Evolutionary conservation across 345 rosid species (phyloP), one percentile per base, ranked within the genome.

Genomic region (Raphanus raphanistrum): DNA sequence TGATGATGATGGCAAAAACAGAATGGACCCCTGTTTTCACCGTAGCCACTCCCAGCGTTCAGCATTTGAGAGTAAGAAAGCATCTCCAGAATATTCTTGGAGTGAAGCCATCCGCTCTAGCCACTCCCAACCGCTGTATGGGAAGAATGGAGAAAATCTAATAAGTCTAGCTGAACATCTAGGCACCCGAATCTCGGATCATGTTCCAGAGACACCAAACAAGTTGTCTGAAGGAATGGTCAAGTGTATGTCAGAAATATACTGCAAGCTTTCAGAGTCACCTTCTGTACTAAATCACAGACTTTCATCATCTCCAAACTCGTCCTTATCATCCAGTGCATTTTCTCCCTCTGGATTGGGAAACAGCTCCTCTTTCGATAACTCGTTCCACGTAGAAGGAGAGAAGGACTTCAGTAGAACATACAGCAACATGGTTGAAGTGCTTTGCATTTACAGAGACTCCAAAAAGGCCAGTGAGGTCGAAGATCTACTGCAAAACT

Each of bases 291-390:
- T 13, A 52, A n/a, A 52, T 52, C 58, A 52, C 5, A n/a, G 58
- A 52, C 58, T 52, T 52, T 52, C 58, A 15, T 6, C 58, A 6
- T 16, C 43, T 38, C 97, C 58, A 52, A 5, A 52, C 58, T 52
- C 58, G 25, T 52, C 58, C 15, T 52, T 52, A 52, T 52, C 58
- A 52, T 48, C 55, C 8, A 77, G 90, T 63, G 92, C 84, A 74
- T 88, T 85, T 84, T 91, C 99, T 12, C 58, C 9, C 58, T 52
- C 58, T 52, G 58, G 58, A 52, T 5, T 52, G 21, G 58, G 58
- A 52, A 52, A 52, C 21, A 52, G 4, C 58, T 52, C 58, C 58
- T 52, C 58, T n/a, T 48, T 48, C 17, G 55, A 48, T 48, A 13
- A 48, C 17, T 48, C 52, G 2, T 45, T 45, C 52, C 52, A 11